Evolutionary conservation across 106 monocot species (phyloP).

Genomic region (Agapanthus africanus): DNA sequence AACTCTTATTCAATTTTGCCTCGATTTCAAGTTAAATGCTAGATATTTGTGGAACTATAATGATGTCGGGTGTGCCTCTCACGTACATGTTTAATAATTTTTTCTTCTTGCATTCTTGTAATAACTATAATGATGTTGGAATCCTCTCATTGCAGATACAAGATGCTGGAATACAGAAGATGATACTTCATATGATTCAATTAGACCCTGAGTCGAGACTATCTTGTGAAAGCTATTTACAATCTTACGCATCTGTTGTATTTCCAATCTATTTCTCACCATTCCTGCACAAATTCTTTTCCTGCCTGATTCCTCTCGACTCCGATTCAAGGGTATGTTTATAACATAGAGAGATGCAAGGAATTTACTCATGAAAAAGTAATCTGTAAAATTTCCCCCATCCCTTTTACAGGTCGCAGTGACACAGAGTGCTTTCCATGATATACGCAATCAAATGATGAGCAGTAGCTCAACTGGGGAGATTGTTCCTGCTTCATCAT

Average conservation of each 20-base stretch:
- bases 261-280: conserved; percentile 90
- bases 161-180: conserved; percentile 72
- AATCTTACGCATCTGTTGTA: conserved; percentile 57
- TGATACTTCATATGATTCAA: conserved; percentile 99
- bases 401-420: conserved; percentile 56
- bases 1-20: not conserved
- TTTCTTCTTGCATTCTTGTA: not conserved
- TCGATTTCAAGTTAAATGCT: not conserved
- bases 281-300: conserved; percentile 93
- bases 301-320: conserved; percentile 81
- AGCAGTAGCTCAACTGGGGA: conserved; percentile 26
- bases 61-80: too few species aligned
- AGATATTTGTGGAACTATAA: too few species aligned
- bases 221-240: conserved; percentile 85
- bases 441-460: conserved; percentile 67
- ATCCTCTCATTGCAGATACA: conserved; percentile 55
- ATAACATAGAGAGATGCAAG: too few species aligned
- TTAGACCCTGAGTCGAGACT: conserved; percentile 78
- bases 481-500: conserved; percentile 7
- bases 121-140: conserved; percentile 3
- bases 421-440: conserved; percentile 64
- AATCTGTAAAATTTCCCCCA: not conserved
- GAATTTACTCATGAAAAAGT: not conserved
- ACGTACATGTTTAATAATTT: not conserved
- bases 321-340: conserved; percentile 75